Conservation (phyloP, 768 basidiomycete species). For the Xerocomus spinulosus region DNA sequence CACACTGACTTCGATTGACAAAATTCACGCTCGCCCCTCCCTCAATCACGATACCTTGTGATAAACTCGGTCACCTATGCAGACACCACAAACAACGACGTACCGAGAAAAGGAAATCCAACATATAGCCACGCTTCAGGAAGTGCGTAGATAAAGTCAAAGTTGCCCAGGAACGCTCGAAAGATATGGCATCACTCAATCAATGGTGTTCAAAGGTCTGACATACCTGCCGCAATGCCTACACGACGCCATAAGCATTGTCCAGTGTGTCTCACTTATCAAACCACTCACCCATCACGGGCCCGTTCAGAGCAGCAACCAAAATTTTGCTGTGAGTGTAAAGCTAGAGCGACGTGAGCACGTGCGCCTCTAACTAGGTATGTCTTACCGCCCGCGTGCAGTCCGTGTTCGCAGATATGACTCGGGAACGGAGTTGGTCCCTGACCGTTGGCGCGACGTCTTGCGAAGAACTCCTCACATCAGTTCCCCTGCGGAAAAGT, state of each 20-base stretch:
- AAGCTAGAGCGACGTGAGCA: conserved; percentile 37
- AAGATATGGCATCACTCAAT: neutral
- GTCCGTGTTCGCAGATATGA: conserved; percentile 52
- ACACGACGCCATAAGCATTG: conserved; percentile 1
- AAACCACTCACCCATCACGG: conserved; percentile 56
- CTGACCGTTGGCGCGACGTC: conserved; percentile 33
- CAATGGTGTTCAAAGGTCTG: neutral
- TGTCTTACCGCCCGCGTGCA: conserved; percentile 57
- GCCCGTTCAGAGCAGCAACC: conserved; percentile 69
- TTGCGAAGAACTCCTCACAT: conserved; percentile 37
- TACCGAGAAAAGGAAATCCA: conserved; percentile 64
- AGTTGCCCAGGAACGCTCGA: conserved; percentile 62
- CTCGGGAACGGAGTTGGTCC: conserved; percentile 41
- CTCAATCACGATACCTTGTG: conserved; percentile 58
- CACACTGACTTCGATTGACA: conserved; percentile 52
- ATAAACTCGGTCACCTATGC: conserved; percentile 1
- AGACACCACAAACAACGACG: neutral
- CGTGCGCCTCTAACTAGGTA: neutral
- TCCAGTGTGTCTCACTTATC: neutral
- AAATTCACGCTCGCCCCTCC: conserved; percentile 69
- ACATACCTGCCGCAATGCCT: conserved; percentile 64
- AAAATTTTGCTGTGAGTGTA: conserved; percentile 65
- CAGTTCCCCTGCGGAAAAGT: conserved; percentile 46
- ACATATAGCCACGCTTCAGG: conserved; percentile 58
- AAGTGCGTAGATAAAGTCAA: conserved; percentile 70